A percentile compares a stretch with the other conserved stretches of the same genome.
Conservation (phyloP, 495 filamentous ascomycete species). For the Lentithecium fluviatile region DNA sequence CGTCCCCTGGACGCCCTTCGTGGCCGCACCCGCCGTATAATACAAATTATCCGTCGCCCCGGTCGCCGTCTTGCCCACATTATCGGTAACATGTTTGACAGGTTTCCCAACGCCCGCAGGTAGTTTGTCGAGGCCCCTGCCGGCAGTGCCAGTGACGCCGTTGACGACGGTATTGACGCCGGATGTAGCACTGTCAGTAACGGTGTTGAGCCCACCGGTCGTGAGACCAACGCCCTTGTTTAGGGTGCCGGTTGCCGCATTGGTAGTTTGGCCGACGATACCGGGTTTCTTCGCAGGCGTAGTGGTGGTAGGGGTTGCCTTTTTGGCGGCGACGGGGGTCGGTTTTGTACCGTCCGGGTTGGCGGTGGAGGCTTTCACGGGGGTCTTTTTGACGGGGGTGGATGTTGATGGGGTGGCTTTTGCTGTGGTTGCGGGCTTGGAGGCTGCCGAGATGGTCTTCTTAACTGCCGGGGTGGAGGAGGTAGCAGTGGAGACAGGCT, state of each 20-base stretch:
- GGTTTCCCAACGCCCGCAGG: conserved; percentile 34
- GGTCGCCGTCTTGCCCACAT: conserved; percentile 31
- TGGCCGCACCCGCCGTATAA: conserved; percentile 27
- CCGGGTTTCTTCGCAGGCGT: conserved; percentile 15
- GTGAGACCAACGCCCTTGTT: conserved; percentile 30
- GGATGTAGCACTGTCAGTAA: conserved; percentile 20
- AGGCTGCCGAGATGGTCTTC: not conserved
- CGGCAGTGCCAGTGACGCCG: conserved; percentile 23
- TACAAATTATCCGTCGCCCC: conserved; percentile 30
- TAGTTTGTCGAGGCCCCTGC: conserved; percentile 29
- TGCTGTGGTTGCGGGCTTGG: conserved; percentile 5
- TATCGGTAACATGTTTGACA: conserved; percentile 33
- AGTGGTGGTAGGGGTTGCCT: conserved; percentile 9
- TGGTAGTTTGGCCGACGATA: conserved; percentile 15
- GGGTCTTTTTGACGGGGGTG: conserved; percentile 13
- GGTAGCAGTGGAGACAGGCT: conserved; percentile 9
- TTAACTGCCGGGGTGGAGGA: conserved; percentile 7
- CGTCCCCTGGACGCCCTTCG: conserved; percentile 34
- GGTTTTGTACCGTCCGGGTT: conserved; percentile 24
- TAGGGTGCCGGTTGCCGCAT: conserved; percentile 19
- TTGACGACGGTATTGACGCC: conserved; percentile 24
- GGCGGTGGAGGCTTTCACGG: not conserved
- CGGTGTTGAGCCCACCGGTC: conserved; percentile 24
- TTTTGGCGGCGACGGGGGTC: conserved; percentile 8
- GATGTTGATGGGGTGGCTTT: not conserved